Percentiles rank a stretch among this genome's conserved stretches.
phyloP scores from a whole-genome alignment of 2,329 filamentous ascomycete genomes.

The Diaporthe amygdali region DNA sequence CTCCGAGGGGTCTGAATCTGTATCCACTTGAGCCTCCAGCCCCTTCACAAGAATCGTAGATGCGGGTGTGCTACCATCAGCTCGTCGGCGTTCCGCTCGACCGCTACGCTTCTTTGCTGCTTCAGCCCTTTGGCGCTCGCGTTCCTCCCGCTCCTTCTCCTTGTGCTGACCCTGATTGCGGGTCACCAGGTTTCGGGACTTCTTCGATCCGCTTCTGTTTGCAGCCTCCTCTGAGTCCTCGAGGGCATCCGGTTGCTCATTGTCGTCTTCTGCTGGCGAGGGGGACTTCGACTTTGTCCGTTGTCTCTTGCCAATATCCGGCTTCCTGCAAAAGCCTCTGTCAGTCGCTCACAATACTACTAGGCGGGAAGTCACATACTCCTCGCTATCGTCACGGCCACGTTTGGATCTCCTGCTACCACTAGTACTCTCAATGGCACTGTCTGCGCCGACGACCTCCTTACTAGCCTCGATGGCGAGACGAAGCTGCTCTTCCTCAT shows the following conservation, averaged over 20 bases:
- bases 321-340: conserved; percentile 60
- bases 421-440: conserved; percentile 48
- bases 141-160: conserved; percentile 74
- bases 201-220: conserved; percentile 61
- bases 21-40: conserved; percentile 41
- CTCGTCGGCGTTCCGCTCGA: conserved; percentile 78
- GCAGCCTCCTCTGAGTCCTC: conserved; percentile 77
- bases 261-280: conserved; percentile 58
- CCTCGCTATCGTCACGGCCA: conserved; percentile 88
- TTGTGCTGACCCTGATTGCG: conserved; percentile 55
- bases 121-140: conserved; percentile 75
- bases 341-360: conserved; percentile 23
- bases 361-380: conserved; percentile 64
- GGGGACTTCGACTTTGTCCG: conserved; percentile 80
- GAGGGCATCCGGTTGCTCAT: conserved; percentile 49
- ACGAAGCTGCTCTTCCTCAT: conserved; percentile 89
- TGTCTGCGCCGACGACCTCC: conserved; percentile 67
- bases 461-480: conserved; percentile 96
- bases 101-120: conserved; percentile 81
- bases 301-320: conserved; percentile 77
- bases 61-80: conserved; percentile 67
- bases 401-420: conserved; percentile 76
- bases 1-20: conserved; percentile 76
- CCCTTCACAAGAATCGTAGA: conserved; percentile 32
- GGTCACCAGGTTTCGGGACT: conserved; percentile 57